Evolutionary conservation across 1,139 yeast genomes (phyloP).

Genomic region (Blastobotrys serpentis): DNA sequence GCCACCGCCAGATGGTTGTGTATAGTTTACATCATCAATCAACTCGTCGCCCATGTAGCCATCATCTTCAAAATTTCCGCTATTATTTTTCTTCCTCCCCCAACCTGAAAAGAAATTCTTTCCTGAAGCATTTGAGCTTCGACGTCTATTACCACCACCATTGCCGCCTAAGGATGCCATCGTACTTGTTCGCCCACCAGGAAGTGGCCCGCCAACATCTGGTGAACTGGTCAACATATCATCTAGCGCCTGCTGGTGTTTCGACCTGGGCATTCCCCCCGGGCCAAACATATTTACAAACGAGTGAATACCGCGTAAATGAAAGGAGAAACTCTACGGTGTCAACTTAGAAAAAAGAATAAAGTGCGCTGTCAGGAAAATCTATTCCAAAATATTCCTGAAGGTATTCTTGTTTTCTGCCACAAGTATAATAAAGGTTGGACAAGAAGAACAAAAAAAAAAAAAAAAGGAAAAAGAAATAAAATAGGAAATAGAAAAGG

Average conservation of each 20-base stretch:
- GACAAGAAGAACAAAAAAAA: background rate
- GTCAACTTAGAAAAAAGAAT: too few species aligned
- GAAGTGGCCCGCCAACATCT: slow-evolving; percentile 15
- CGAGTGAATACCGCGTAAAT: background rate
- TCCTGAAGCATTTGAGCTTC: slow-evolving; percentile 10
- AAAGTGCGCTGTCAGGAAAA: too few species aligned
- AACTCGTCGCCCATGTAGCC: slow-evolving; percentile 9
- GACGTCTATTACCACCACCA: slow-evolving; percentile 12
- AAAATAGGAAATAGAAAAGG: background rate
- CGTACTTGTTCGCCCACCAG: slow-evolving; percentile 18
- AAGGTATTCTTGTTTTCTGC: too few species aligned
- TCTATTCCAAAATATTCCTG: too few species aligned
- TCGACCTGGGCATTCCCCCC: slow-evolving; percentile 35
- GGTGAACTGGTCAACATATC: slow-evolving; percentile 27
- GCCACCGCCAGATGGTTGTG: slow-evolving; percentile 8
- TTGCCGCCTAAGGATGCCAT: slow-evolving; percentile 17
- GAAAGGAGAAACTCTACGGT: too few species aligned
- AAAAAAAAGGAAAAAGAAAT: slow-evolving; percentile 1
- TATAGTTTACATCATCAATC: slow-evolving; percentile 8
- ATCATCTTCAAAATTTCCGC: slow-evolving; percentile 16
- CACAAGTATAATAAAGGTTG: too few species aligned
- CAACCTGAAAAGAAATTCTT: slow-evolving; percentile 14
- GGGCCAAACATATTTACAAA: slow-evolving; percentile 15
- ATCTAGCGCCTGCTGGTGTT: slow-evolving; percentile 31
- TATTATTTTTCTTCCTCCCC: slow-evolving; percentile 16